Evolutionary conservation across 768 basidiomycete genomes (phyloP).

Genomic region (Scleroderma bovista): DNA sequence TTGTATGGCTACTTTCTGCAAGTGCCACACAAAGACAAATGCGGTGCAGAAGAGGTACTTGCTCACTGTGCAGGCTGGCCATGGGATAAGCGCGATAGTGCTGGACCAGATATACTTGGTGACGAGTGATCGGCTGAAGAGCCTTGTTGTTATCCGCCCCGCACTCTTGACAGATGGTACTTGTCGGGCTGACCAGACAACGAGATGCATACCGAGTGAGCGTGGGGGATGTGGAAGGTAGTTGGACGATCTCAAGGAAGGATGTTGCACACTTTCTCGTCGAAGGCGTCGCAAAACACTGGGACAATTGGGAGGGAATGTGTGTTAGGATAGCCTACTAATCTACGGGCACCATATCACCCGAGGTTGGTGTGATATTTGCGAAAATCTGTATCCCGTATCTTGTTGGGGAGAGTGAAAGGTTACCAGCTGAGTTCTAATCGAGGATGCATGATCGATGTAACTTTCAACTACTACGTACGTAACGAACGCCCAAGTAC

Average conservation of each 20-base stretch:
- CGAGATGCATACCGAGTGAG: constrained; percentile 36
- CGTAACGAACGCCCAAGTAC: too few species aligned
- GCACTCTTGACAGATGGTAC: constrained; percentile 55
- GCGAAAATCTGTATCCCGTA: too few species aligned
- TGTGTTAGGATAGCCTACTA: constrained; percentile 47
- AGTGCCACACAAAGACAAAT: constrained; percentile 54
- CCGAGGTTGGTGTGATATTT: too few species aligned
- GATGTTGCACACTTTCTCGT: constrained; percentile 65
- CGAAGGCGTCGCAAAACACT: constrained; percentile 38
- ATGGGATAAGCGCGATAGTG: constrained; percentile 46
- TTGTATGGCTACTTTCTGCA: constrained; percentile 44
- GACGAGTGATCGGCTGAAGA: constrained; percentile 35
- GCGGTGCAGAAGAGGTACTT: constrained; percentile 49
- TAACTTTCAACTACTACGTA: too few species aligned
- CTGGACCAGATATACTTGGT: constrained; percentile 38
- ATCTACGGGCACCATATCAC: background rate
- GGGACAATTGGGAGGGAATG: constrained; percentile 52
- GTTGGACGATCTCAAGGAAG: constrained; percentile 53
- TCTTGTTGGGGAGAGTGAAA: too few species aligned
- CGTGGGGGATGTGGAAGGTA: constrained; percentile 34
- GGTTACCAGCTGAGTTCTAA: too few species aligned
- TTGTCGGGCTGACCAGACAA: constrained; percentile 31
- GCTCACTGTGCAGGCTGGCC: constrained; percentile 44
- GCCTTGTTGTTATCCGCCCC: constrained; percentile 46
- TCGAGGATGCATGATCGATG: too few species aligned